These are phyloP conservation scores for Trametes maxima DNA, from an alignment of 768 basidiomycete genomes.

Conservation along the genomic window DNA sequence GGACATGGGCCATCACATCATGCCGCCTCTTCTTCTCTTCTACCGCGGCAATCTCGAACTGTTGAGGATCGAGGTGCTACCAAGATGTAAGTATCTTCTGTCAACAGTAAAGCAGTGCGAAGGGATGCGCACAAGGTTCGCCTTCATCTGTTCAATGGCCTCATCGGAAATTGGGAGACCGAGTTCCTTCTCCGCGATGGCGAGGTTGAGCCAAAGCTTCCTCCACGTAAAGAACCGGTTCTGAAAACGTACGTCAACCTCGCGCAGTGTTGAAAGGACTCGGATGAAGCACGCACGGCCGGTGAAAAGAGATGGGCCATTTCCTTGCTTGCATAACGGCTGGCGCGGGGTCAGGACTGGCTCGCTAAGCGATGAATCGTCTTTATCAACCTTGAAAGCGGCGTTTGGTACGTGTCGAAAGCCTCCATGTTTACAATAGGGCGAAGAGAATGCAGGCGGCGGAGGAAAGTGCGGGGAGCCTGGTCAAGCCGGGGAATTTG, in stretches of 20 bases:
- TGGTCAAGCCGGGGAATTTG: background rate
- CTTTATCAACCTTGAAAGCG: constrained; percentile 65
- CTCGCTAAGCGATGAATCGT: background rate
- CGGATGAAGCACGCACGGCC: constrained; percentile 57
- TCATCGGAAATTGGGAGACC: constrained; percentile 88
- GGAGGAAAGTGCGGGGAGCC: background rate
- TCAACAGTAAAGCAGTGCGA: background rate
- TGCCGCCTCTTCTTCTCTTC: constrained; percentile 98
- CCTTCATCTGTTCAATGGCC: constrained; percentile 93
- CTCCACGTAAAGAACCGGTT: constrained; percentile 97
- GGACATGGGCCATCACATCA: constrained; percentile 99
- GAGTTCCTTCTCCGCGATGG: constrained; percentile 94
- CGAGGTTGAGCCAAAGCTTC: constrained; percentile 93
- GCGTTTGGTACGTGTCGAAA: constrained; percentile 78
- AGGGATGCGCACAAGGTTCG: constrained; percentile 69
- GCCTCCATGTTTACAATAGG: constrained; percentile 50
- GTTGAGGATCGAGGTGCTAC: constrained; percentile 81
- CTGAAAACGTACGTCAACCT: constrained; percentile 41
- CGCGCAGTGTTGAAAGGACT: background rate
- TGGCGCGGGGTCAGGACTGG: constrained; percentile 35
- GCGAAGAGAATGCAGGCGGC: background rate
- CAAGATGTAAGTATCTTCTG: background rate
- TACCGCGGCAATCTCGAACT: constrained; percentile 87
- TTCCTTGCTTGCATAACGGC: constrained; percentile 99
- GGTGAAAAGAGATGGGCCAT: constrained; percentile 98